Evolutionary conservation across 306 rosid species (phyloP), one percentile per base, ranked within the genome.

Genomic region (Cicer arietinum): DNA sequence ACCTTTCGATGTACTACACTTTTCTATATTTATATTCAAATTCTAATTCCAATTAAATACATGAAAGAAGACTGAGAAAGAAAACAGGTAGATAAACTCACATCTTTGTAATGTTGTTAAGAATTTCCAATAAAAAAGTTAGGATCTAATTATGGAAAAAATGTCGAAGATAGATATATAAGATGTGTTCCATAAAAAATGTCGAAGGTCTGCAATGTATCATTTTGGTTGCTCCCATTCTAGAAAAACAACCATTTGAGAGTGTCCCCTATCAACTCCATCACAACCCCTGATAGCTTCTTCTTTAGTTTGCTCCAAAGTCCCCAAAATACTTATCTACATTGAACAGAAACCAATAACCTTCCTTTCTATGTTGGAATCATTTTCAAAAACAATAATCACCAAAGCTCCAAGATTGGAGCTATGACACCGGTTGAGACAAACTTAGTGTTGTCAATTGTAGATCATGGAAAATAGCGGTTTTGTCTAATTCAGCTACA

Each of bases 1-100:
- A 62, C 57, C 71, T 44, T 16, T 43, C 39, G 52, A 63, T 2
- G 70, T 18, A 60, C 57, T 48, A 46, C 13, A 80, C n/a, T 42
- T 44, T 47, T 40, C 5, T 59, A 67, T 57, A 43, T 18, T 3
- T 54, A 18, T 18, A 9, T 17, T 80, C 65, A 48, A 7, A 22
- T 48, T 80, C 65, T 58, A 7, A 22, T 48, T 67, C 58, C 41
- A 74, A 57, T 10, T 54, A 71, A 62, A 45, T 10, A 46, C 60
- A 61, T 41, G 25, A 63, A 67, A 79, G 18, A 71, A 48, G 45
- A 14, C 35, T 47, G 20, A 6, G 8, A 40, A 67, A 74, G 46
- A 58, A 30, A 47, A 50, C 77, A 68, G 67, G n/a, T 14, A 45
- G 13, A 8, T 5, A 30, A 73, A 67, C 57, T 47, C 54, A 20